These are phyloP conservation scores for Phanerodontia chrysosporium DNA, from an alignment of 768 basidiomycete genomes.

Conservation along the genomic window DNA sequence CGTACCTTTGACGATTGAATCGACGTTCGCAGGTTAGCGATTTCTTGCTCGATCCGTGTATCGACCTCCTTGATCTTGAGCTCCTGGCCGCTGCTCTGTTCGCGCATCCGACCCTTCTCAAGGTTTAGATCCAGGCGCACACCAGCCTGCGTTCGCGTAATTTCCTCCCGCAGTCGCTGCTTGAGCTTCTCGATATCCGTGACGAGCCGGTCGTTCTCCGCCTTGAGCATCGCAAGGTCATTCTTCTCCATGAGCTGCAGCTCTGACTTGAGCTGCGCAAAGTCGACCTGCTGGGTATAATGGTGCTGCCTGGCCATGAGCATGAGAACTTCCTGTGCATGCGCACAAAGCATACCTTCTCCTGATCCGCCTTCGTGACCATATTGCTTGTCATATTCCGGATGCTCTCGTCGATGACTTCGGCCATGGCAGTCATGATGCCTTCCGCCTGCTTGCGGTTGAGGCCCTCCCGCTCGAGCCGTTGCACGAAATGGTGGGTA, in stretches of 20 bases:
- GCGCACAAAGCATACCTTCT: conserved; percentile 58
- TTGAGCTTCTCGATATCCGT: conserved; percentile 93
- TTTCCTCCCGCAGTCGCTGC: conserved; percentile 87
- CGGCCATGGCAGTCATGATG: conserved; percentile 94
- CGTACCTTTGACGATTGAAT: conserved; percentile 82
- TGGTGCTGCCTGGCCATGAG: conserved; percentile 52
- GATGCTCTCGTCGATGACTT: conserved; percentile 96
- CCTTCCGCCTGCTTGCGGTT: conserved; percentile 92
- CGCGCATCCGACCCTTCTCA: conserved; percentile 91
- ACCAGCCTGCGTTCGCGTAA: conserved; percentile 87
- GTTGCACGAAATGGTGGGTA: conserved; percentile 91
- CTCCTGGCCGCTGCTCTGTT: conserved; percentile 85
- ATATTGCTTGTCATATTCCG: conserved; percentile 94
- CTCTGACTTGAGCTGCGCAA: conserved; percentile 94
- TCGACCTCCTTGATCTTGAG: conserved; percentile 98
- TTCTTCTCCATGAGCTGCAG: conserved; percentile 96
- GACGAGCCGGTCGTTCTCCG: conserved; percentile 92
- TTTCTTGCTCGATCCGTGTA: conserved; percentile 94
- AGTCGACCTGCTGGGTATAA: conserved; percentile 95
- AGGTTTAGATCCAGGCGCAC: conserved; percentile 93
- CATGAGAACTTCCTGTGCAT: background rate
- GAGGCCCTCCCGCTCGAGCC: conserved; percentile 84
- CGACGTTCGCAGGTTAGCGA: conserved; percentile 76
- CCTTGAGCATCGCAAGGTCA: conserved; percentile 90
- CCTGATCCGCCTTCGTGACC: conserved; percentile 94